phyloP scores from a whole-genome alignment of 129 eudicot genomes.

The Pulicaria dysenterica region DNA sequence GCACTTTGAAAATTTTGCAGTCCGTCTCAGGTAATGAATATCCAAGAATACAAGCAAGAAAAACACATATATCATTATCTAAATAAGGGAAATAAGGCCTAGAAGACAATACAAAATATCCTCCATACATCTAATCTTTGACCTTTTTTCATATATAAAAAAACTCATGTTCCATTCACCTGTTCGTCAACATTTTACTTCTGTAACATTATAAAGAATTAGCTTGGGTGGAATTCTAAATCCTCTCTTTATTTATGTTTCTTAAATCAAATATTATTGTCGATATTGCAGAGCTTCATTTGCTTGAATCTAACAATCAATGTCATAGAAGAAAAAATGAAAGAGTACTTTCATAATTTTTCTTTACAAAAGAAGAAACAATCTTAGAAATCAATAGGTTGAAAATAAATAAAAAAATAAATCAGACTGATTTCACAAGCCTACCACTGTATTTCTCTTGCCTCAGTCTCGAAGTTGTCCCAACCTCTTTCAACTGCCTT shows the following conservation, averaged over 20 bases:
- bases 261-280: background rate
- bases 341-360: background rate
- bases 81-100: background rate
- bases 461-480: conserved; percentile 53
- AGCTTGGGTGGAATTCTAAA: background rate
- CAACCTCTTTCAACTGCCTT: conserved; percentile 67
- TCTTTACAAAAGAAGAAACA: conserved; percentile 3
- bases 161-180: background rate
- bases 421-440: conserved; percentile 24
- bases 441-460: conserved; percentile 81
- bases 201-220: background rate
- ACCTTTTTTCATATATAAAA: no score
- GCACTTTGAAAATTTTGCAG: background rate
- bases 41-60: conserved; percentile 4
- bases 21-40: background rate
- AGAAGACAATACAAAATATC: background rate
- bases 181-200: background rate
- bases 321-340: background rate
- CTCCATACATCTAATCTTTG: no score
- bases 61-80: conserved; percentile 9
- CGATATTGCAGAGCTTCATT: background rate
- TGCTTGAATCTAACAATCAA: background rate
- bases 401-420: background rate
- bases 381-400: background rate
- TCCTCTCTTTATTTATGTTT: conserved; percentile 9